Evolutionary conservation across 371 early-diverging fungal genomes (phyloP), one percentile per base, ranked within the genome.

Genomic region (Astathelohania contejeani): DNA sequence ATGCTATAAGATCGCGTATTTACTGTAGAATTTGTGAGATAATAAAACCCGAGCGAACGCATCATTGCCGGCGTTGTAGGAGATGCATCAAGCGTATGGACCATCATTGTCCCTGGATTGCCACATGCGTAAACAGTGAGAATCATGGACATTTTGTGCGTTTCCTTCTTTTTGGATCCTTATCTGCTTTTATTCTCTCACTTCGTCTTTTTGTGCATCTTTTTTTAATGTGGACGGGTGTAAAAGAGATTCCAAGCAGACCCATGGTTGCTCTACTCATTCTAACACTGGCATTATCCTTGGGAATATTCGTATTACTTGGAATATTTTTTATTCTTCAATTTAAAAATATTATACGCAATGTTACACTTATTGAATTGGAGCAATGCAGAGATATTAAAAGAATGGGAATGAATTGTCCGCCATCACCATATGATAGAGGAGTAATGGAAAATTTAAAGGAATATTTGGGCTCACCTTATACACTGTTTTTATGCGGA

Each of bases 81-180:
- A 80, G 85, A 45, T 97, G 98, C 70, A 88, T 97, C 1, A 85
- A 87, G n/a, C 80, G 80, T 55, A 91, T 95, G 77, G 96, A 95
- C 63, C 95, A 94, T 66, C 94, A 94, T 70, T 95, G 95, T 62
- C 89, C 89, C 10, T 94, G 93, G 93, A 87, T 88, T 10, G 78
- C 80, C 71, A 88, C 88, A 0, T 97, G 91, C 85, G 79, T 91
- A 44, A 87, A 89, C 73, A 90, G 71, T 57, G 56, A 66, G 16
- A 80, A 79, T 50, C 72, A 77, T 24, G 79, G 77, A 6, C 57
- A 72, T 53, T 77, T 76, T 56, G 55, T 75, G 18, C 47, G 68
- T 24, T 71, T 76, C 28, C 16, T 75, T 6, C 56, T 61, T 23
- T 65, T 60, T 49, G 22, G 19, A 54, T 20, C 26, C 42, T 3